These are phyloP conservation scores for Ceratobasidium sp. DNA, from an alignment of 1,284 basidiomycete genomes.

Conservation along the genomic window DNA sequence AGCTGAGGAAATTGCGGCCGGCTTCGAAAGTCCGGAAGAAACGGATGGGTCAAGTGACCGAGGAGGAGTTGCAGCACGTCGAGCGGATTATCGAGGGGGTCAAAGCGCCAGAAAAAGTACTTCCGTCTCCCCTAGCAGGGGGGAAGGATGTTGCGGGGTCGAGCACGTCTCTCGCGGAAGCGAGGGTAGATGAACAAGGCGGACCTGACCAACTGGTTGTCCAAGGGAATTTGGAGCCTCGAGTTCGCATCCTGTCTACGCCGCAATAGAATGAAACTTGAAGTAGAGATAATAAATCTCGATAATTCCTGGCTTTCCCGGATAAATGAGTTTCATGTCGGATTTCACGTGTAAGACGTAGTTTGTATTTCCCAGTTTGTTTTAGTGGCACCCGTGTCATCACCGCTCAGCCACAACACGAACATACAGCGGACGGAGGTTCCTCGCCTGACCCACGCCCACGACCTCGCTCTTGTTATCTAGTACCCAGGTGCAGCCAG, in stretches of 20 bases:
- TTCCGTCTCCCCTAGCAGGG: neutral
- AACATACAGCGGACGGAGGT: slow-evolving; percentile 8
- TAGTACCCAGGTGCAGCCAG: neutral
- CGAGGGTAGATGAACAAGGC: neutral
- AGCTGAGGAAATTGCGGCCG: slow-evolving; percentile 31
- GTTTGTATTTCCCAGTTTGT: slow-evolving; percentile 21
- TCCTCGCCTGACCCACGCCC: slow-evolving; percentile 37
- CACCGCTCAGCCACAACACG: slow-evolving; percentile 21
- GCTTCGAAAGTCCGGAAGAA: slow-evolving; percentile 29
- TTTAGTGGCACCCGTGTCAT: slow-evolving; percentile 14
- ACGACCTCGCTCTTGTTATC: neutral
- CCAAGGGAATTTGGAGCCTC: neutral
- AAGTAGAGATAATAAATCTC: neutral
- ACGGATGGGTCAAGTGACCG: slow-evolving; percentile 1
- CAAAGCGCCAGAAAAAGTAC: slow-evolving; percentile 32
- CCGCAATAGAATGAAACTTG: slow-evolving; percentile 14
- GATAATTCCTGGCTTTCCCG: neutral
- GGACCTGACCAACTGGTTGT: neutral
- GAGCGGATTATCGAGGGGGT: slow-evolving; percentile 30
- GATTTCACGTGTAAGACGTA: slow-evolving; percentile 23
- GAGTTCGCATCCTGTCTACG: slow-evolving; percentile 1
- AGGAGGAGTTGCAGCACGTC: slow-evolving; percentile 10
- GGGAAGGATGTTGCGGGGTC: slow-evolving; percentile 6
- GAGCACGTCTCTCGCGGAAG: neutral
- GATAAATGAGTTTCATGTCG: neutral